phyloP scores from a whole-genome alignment of 768 basidiomycete genomes.

The Fomitopsis serialis region DNA sequence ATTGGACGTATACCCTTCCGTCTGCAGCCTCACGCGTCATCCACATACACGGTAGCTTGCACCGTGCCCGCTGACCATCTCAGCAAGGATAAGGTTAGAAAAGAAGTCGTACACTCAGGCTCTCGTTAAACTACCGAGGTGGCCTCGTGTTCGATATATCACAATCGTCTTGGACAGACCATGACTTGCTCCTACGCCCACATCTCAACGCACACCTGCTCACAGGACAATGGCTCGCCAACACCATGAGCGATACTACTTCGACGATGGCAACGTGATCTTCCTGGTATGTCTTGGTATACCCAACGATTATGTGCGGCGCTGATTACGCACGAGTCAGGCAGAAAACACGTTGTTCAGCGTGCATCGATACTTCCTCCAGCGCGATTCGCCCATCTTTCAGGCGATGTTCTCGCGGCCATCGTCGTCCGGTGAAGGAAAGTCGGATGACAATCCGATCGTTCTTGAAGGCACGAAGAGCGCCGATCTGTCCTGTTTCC shows the following conservation, averaged over 20 bases:
- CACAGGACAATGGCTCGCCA: not conserved
- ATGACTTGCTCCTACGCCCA: not conserved
- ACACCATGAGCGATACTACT: not conserved
- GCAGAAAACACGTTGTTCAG: not conserved
- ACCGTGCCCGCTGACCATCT: no score
- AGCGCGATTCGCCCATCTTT: slow-evolving; percentile 26
- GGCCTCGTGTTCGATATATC: not conserved
- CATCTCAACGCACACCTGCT: not conserved
- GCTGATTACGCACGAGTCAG: not conserved
- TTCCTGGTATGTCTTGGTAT: not conserved
- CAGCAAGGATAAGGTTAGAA: no score
- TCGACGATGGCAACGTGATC: not conserved
- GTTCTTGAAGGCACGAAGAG: slow-evolving; percentile 26
- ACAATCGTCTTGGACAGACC: not conserved
- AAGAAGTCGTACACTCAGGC: no score
- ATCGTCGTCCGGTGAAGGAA: slow-evolving; percentile 14
- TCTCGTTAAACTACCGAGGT: no score
- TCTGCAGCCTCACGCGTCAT: no score
- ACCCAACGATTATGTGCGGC: no score
- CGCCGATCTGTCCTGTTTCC: slow-evolving; percentile 25
- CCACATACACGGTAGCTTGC: no score
- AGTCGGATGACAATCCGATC: slow-evolving; percentile 22
- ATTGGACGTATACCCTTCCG: no score
- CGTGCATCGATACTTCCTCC: slow-evolving; percentile 21
- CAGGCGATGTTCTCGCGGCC: slow-evolving; percentile 16